A percentile compares a stretch with the other conserved stretches of the same genome.
Evolutionary conservation across 129 eudicot genomes (phyloP).

Genomic region (Smallanthus sonchifolius): DNA sequence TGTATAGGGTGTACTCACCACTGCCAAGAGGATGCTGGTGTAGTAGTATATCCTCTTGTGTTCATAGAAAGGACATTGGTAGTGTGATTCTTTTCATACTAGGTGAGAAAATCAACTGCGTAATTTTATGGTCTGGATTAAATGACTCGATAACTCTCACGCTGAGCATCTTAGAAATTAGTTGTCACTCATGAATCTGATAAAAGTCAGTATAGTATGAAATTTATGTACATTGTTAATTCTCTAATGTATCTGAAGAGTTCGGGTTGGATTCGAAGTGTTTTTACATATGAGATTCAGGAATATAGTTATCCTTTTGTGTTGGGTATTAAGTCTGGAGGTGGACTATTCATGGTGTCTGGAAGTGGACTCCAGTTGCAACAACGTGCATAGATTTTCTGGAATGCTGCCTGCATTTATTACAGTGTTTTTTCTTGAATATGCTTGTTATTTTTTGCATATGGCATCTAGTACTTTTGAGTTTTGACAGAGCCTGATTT

Average conservation of each 20-base stretch:
- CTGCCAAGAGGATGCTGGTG: neutral
- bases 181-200: neutral
- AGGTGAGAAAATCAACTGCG: neutral
- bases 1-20: neutral
- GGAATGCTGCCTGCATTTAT: neutral
- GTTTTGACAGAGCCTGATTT: conserved; percentile 6
- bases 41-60: neutral
- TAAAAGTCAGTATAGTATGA: neutral
- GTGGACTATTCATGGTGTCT: neutral
- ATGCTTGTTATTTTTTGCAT: neutral
- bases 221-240: neutral
- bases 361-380: conserved; percentile 6
- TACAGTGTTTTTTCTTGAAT: neutral
- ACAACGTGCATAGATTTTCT: neutral
- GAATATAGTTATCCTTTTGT: neutral
- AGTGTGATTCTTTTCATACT: neutral
- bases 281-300: neutral
- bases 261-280: neutral
- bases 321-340: neutral
- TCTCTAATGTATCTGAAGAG: neutral
- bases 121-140: neutral
- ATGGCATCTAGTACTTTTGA: neutral
- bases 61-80: neutral
- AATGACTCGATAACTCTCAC: neutral
- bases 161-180: neutral